Conservation (phyloP, 805 yeast species). For the Candida berthetii region DNA sequence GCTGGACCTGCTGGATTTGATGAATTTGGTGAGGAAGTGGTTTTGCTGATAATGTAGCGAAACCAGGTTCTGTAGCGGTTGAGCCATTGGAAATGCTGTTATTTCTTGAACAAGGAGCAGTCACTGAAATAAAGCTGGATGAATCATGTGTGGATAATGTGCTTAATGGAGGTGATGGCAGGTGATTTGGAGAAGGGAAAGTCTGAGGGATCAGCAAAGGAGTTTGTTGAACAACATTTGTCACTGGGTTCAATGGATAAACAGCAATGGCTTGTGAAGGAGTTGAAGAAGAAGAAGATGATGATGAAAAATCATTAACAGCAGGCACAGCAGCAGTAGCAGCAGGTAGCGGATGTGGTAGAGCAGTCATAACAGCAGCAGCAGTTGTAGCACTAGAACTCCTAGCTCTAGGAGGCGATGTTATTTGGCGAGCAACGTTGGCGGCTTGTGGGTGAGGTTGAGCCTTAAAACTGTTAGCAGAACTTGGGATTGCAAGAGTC, state of each 20-base stretch:
- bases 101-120: neutral
- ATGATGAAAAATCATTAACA: too few species aligned
- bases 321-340: too few species aligned
- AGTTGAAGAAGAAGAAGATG: too few species aligned
- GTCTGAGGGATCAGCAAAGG: neutral
- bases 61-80: neutral
- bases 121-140: neutral
- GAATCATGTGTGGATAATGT: neutral
- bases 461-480: neutral
- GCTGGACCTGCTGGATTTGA: neutral
- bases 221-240: neutral
- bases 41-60: neutral
- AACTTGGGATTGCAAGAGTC: constrained; percentile 7
- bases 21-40: neutral
- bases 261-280: neutral
- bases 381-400: neutral
- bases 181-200: neutral
- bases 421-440: too few species aligned
- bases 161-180: neutral
- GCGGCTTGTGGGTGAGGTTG: neutral
- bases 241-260: neutral
- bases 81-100: neutral
- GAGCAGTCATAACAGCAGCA: neutral
- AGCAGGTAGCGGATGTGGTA: neutral
- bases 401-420: too few species aligned